phyloP scores from a whole-genome alignment of 2,329 filamentous ascomycete genomes.

The Colletotrichum tabaci region DNA sequence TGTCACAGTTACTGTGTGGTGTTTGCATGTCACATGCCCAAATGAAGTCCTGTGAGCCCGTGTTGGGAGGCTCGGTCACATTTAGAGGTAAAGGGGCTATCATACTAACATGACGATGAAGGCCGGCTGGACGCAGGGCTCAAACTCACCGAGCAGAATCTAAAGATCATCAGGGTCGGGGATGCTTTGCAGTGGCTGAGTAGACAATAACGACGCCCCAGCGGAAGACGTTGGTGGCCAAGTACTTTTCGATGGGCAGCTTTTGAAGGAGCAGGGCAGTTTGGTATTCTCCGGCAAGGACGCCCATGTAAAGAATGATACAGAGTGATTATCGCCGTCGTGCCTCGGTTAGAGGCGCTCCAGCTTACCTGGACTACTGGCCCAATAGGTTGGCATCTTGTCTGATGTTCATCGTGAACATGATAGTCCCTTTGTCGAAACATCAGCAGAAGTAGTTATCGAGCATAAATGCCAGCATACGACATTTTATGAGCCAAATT shows the following conservation, averaged over 20 bases:
- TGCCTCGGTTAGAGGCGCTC: no score
- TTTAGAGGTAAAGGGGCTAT: no score
- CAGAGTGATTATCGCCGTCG: conserved; percentile 52
- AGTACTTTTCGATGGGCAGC: conserved; percentile 46
- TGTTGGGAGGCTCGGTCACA: neutral
- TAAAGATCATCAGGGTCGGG: conserved; percentile 39
- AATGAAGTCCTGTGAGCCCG: conserved; percentile 52
- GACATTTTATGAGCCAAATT: conserved; percentile 64
- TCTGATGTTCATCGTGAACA: conserved; percentile 67
- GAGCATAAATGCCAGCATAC: conserved; percentile 65
- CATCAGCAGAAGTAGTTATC: conserved; percentile 62
- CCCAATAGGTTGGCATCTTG: conserved; percentile 65
- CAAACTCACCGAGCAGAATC: conserved; percentile 44
- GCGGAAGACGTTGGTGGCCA: conserved; percentile 52
- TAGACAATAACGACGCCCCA: conserved; percentile 60
- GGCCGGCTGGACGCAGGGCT: conserved; percentile 55
- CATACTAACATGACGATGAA: conserved; percentile 56
- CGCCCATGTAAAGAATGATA: conserved; percentile 71
- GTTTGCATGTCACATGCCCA: conserved; percentile 46
- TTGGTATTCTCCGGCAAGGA: conserved; percentile 73
- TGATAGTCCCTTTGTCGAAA: conserved; percentile 51
- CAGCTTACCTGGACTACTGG: conserved; percentile 42
- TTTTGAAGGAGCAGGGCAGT: conserved; percentile 69
- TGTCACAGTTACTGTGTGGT: neutral
- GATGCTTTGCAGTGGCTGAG: conserved; percentile 43